phyloP scores from a whole-genome alignment of 257 asterid genomes.

The Agastache rugosa region DNA sequence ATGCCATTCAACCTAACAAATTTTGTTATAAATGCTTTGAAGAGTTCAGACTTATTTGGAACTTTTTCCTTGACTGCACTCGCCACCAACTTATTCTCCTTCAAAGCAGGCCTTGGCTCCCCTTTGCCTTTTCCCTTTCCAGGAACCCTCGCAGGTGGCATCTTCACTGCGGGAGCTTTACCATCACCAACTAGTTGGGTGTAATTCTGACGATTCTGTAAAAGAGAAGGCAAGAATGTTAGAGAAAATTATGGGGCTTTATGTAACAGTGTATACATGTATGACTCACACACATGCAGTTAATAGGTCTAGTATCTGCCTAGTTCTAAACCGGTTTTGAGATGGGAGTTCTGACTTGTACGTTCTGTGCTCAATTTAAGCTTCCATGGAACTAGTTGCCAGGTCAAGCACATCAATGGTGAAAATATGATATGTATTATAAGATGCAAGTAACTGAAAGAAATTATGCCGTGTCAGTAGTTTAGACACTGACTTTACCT shows the following conservation, averaged over 20 bases:
- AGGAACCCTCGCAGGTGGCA: constrained; percentile 43
- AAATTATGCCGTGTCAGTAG: background rate
- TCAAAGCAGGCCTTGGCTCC: constrained; percentile 52
- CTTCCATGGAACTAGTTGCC: background rate
- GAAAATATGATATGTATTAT: background rate
- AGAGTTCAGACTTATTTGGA: constrained; percentile 49
- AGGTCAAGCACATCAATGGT: constrained; percentile 3
- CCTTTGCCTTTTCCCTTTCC: constrained; percentile 77
- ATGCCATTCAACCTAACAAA: constrained; percentile 88
- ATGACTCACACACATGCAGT: constrained; percentile 1
- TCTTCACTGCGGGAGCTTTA: constrained; percentile 54
- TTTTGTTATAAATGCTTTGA: constrained; percentile 64
- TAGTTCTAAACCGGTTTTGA: background rate
- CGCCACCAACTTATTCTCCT: constrained; percentile 52
- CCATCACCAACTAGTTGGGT: constrained; percentile 63
- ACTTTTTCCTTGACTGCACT: constrained; percentile 52
- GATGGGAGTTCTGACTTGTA: background rate
- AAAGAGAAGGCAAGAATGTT: constrained; percentile 26
- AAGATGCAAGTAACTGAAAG: background rate
- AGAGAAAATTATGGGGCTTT: background rate
- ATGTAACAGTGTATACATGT: background rate
- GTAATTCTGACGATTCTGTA: constrained; percentile 81
- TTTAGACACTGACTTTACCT: constrained; percentile 54
- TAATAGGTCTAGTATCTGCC: background rate
- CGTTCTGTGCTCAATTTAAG: background rate